Percentiles rank a stretch among this genome's conserved stretches.
Evolutionary conservation across 306 rosid species (phyloP).

Genomic region (Parietaria judaica): DNA sequence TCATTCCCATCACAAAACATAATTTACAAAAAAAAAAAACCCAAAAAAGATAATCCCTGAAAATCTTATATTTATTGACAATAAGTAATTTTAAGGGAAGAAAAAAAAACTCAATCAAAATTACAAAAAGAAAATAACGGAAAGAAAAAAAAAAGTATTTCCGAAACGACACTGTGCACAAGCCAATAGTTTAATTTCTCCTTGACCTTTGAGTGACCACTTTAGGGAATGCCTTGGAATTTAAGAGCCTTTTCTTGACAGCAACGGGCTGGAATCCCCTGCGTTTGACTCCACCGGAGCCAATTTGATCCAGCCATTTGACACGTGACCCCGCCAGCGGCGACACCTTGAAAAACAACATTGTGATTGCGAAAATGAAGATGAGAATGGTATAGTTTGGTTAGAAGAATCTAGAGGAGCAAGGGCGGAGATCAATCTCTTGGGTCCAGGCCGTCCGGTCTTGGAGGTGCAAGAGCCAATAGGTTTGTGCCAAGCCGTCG

Average conservation of each 20-base stretch:
- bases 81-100: background rate
- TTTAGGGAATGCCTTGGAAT: conserved; percentile 1
- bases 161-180: too few relatives aligned
- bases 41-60: background rate
- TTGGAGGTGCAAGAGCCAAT: conserved; percentile 85
- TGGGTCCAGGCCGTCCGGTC: conserved; percentile 87
- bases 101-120: background rate
- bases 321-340: background rate
- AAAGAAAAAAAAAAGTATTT: conserved; percentile 1
- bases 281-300: background rate
- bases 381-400: background rate
- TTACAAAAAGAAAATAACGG: background rate
- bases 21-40: background rate
- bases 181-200: background rate
- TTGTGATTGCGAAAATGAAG: background rate
- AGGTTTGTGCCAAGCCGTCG: conserved; percentile 77
- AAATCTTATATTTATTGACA: background rate
- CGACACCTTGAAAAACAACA: too few relatives aligned
- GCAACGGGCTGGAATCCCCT: background rate
- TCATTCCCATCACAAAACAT: background rate
- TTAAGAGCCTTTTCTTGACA: background rate
- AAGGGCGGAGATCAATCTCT: conserved; percentile 77
- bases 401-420: conserved; percentile 38
- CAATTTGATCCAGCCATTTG: background rate
- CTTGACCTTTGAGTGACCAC: conserved; percentile 7